phyloP scores from a whole-genome alignment of 1,139 yeast species.

The Yamadazyma conglobata region DNA sequence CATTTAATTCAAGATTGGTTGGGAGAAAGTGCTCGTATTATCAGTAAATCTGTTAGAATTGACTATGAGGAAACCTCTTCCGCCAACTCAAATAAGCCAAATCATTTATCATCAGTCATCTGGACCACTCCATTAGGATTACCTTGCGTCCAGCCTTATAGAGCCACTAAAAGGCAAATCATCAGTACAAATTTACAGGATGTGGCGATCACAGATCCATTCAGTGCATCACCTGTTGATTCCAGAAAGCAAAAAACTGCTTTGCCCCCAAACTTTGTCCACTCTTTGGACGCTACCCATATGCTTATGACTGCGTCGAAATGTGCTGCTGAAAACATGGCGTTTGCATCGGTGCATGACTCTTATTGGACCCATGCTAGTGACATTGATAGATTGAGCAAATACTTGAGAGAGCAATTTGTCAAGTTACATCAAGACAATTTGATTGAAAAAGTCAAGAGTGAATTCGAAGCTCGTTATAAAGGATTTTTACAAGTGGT shows the following conservation, averaged over 20 bases:
- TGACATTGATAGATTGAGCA: constrained; percentile 73
- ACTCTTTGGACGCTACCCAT: constrained; percentile 94
- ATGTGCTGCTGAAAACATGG: constrained; percentile 62
- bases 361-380: constrained; percentile 98
- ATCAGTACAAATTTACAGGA: constrained; percentile 81
- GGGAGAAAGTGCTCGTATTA: constrained; percentile 77
- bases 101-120: constrained; percentile 81
- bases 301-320: constrained; percentile 87
- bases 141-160: constrained; percentile 94
- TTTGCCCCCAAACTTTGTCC: constrained; percentile 94
- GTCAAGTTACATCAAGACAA: constrained; percentile 73
- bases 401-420: constrained; percentile 73
- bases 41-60: constrained; percentile 72
- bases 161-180: constrained; percentile 60
- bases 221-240: constrained; percentile 76
- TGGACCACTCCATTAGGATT: constrained; percentile 97
- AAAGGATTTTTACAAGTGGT: constrained; percentile 63
- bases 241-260: constrained; percentile 88
- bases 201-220: constrained; percentile 79
- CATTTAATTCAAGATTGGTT: constrained; percentile 97
- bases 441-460: constrained; percentile 63
- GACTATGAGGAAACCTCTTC: constrained; percentile 43
- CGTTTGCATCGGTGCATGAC: constrained; percentile 97
- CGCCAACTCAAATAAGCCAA: constrained; percentile 40
- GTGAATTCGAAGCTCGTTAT: constrained; percentile 81